Conservation (phyloP, 2,329 filamentous ascomycete species). For the Colletotrichum nymphaeae region DNA sequence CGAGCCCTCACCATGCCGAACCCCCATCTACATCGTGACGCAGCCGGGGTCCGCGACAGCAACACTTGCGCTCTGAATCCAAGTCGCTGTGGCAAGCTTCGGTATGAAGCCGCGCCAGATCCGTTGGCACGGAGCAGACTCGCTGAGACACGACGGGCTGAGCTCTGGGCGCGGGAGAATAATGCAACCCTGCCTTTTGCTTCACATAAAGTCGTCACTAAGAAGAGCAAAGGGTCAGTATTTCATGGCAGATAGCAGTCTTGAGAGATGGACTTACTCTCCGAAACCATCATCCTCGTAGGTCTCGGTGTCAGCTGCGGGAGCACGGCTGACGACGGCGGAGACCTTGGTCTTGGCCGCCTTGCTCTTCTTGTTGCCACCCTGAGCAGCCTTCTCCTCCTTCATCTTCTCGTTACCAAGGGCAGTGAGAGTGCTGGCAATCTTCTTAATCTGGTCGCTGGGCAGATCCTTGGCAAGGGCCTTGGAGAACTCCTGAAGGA, state of each 20-base stretch:
- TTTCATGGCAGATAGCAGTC: not conserved
- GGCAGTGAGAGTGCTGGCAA: conserved; percentile 87
- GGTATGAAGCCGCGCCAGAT: conserved; percentile 16
- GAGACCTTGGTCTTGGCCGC: conserved; percentile 94
- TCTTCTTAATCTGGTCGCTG: conserved; percentile 97
- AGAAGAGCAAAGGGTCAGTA: conserved; percentile 36
- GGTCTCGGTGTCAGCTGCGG: conserved; percentile 75
- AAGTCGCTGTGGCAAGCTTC: conserved; percentile 13
- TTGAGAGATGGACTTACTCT: conserved; percentile 71
- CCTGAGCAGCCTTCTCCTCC: conserved; percentile 95
- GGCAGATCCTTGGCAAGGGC: conserved; percentile 87
- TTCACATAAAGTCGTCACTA: conserved; percentile 82
- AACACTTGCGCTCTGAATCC: not conserved
- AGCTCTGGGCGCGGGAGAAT: conserved; percentile 25
- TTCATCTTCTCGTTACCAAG: conserved; percentile 98
- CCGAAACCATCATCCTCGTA: conserved; percentile 87
- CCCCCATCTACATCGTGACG: conserved; percentile 4
- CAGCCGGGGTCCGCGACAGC: conserved; percentile 5
- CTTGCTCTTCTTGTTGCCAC: conserved; percentile 96
- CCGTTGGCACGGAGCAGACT: conserved; percentile 15
- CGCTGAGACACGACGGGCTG: conserved; percentile 2
- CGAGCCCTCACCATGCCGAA: not conserved
- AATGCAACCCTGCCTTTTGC: conserved; percentile 33
- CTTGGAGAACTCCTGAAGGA: conserved; percentile 92
- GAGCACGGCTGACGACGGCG: conserved; percentile 74